Percentiles rank a stretch among this genome's conserved stretches.
These are phyloP conservation scores for Rhodofomes roseus DNA, from an alignment of 1,284 basidiomycete species.

Conservation along the genomic window DNA sequence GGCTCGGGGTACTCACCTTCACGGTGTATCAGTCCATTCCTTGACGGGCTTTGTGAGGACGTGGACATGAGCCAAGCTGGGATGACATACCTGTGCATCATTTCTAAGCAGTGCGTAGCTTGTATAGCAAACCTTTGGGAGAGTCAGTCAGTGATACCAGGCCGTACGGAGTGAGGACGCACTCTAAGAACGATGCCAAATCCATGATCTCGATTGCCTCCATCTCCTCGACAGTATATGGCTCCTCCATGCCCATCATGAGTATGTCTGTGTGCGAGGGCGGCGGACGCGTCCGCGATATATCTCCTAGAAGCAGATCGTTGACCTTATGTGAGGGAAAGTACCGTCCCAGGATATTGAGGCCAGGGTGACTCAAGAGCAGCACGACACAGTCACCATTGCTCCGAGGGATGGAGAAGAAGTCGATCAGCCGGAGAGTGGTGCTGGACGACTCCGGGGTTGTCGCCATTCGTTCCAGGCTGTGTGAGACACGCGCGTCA, in stretches of 20 bases:
- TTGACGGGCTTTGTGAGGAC: conserved; percentile 10
- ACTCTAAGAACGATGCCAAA: conserved; percentile 71
- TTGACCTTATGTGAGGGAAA: conserved; percentile 65
- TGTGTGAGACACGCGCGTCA: conserved; percentile 20
- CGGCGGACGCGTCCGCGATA: conserved; percentile 37
- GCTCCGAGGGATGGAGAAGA: conserved; percentile 57
- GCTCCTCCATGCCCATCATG: conserved; percentile 47
- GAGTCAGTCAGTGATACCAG: neutral
- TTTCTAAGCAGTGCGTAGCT: conserved; percentile 65
- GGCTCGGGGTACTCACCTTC: conserved; percentile 41
- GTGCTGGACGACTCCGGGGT: conserved; percentile 49
- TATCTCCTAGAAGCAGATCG: conserved; percentile 59
- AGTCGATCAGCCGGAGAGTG: conserved; percentile 56
- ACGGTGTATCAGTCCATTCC: conserved; percentile 57
- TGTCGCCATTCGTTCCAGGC: conserved; percentile 49
- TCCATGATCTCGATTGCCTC: conserved; percentile 70
- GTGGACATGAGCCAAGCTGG: neutral
- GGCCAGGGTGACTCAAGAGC: conserved; percentile 60
- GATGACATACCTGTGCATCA: conserved; percentile 51
- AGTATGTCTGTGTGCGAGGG: conserved; percentile 45
- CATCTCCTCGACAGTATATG: conserved; percentile 45
- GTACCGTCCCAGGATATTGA: conserved; percentile 62
- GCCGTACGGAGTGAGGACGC: conserved; percentile 18
- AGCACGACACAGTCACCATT: conserved; percentile 66
- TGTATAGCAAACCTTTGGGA: conserved; percentile 63